Percentiles rank a stretch among this genome's conserved stretches.
These are phyloP conservation scores for Flaveria brownii DNA, from an alignment of 129 eudicot species.

Conservation along the genomic window DNA sequence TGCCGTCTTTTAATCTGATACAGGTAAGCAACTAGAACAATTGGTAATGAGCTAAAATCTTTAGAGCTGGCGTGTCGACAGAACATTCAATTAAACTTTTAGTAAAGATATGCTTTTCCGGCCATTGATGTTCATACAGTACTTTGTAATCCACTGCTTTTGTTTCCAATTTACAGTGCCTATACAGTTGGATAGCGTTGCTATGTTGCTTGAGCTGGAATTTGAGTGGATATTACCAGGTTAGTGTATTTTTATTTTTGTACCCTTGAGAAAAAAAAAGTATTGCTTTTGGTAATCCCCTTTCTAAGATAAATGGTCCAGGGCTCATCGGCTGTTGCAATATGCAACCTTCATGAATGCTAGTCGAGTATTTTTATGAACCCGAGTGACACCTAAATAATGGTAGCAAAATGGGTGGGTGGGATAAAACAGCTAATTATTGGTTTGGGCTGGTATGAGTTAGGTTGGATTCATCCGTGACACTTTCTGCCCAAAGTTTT, in stretches of 20 bases:
- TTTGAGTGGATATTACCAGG: constrained; percentile 78
- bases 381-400: not conserved
- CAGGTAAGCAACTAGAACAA: not conserved
- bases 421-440: too few species aligned
- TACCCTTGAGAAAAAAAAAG: not conserved
- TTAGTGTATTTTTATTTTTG: constrained; percentile 21
- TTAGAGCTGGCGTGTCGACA: not conserved
- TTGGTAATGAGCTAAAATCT: not conserved
- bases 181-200: constrained; percentile 52
- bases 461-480: too few species aligned
- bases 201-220: constrained; percentile 55
- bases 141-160: not conserved
- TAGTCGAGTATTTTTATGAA: not conserved
- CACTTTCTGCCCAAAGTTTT: too few species aligned
- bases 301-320: not conserved
- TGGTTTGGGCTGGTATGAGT: too few species aligned
- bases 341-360: not conserved
- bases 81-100: not conserved
- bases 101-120: not conserved
- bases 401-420: not conserved
- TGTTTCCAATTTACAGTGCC: constrained; percentile 45
- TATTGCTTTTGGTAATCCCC: not conserved
- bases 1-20: not conserved
- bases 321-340: not conserved
- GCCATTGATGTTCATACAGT: not conserved